A percentile compares a stretch with the other conserved stretches of the same genome.
These are phyloP conservation scores for Cryoendolithus antarcticus DNA, from an alignment of 2,329 filamentous ascomycete species.

Conservation along the genomic window DNA sequence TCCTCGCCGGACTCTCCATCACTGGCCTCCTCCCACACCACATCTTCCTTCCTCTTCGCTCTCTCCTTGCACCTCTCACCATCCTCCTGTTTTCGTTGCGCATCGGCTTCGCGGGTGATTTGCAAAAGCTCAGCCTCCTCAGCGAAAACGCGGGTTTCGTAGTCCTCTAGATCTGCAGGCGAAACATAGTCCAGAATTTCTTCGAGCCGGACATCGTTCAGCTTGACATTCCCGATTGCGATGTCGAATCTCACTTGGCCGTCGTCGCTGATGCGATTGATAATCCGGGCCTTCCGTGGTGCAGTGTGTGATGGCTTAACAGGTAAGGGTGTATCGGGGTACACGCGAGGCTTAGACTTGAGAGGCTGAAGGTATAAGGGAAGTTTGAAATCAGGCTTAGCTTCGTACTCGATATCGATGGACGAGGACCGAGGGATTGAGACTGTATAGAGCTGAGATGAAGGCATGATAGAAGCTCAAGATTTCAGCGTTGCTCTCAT, in stretches of 20 bases:
- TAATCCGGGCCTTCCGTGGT: slow-evolving; percentile 16
- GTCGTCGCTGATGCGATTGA: slow-evolving; percentile 12
- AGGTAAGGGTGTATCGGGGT: slow-evolving; percentile 11
- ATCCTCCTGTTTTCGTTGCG: slow-evolving; percentile 5
- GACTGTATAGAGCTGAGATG: too few relatives aligned
- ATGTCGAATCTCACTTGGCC: slow-evolving; percentile 16
- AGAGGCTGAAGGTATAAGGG: background rate
- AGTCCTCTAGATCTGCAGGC: slow-evolving; percentile 21
- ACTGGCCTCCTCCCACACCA: slow-evolving; percentile 5
- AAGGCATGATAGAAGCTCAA: too few relatives aligned
- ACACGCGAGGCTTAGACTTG: slow-evolving; percentile 1
- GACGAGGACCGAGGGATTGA: too few relatives aligned
- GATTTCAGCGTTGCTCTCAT: too few relatives aligned
- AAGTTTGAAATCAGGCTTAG: too few relatives aligned
- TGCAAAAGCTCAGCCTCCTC: slow-evolving; percentile 13
- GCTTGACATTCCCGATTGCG: slow-evolving; percentile 14
- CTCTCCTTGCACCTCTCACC: slow-evolving; percentile 6
- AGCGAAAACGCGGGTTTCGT: slow-evolving; percentile 20
- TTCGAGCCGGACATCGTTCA: slow-evolving; percentile 16
- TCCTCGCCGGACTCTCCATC: slow-evolving; percentile 6
- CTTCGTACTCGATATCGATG: too few relatives aligned
- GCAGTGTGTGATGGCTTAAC: slow-evolving; percentile 15
- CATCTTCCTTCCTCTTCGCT: slow-evolving; percentile 11
- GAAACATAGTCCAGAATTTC: slow-evolving; percentile 24
- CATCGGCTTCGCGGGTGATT: slow-evolving; percentile 13